Conservation (phyloP, 2,329 filamentous ascomycete species). For the Penicillium sp. region DNA sequence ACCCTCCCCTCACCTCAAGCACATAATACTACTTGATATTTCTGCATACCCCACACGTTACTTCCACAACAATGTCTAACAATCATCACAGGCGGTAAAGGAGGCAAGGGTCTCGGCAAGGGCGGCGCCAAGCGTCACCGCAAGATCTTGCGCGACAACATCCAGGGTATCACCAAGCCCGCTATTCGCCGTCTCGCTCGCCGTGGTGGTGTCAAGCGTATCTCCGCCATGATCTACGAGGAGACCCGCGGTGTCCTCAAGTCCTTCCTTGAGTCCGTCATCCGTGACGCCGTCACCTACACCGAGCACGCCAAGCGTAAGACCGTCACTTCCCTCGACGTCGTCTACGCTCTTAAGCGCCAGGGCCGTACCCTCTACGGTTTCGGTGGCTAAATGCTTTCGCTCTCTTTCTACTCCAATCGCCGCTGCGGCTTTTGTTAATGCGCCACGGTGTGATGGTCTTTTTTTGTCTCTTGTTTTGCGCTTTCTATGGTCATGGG, state of each 20-base stretch:
- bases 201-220: slow-evolving; percentile 99
- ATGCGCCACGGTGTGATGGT: slow-evolving; percentile 27
- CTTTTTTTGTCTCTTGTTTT: slow-evolving; percentile 2
- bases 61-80: slow-evolving; percentile 15
- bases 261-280: slow-evolving; percentile 80
- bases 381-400: slow-evolving; percentile 73
- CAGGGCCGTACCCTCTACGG: slow-evolving; percentile 76
- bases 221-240: slow-evolving; percentile 91
- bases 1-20: not conserved
- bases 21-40: not conserved
- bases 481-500: not conserved
- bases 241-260: slow-evolving; percentile 81
- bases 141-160: slow-evolving; percentile 99
- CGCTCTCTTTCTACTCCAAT: not conserved
- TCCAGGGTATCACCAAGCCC: slow-evolving; percentile 98
- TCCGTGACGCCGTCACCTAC: slow-evolving; percentile 78
- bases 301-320: slow-evolving; percentile 79
- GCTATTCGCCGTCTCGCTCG: slow-evolving; percentile 97
- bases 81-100: slow-evolving; percentile 73
- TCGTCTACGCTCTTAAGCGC: slow-evolving; percentile 65
- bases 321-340: slow-evolving; percentile 59
- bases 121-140: slow-evolving; percentile 98
- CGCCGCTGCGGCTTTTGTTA: slow-evolving; percentile 5
- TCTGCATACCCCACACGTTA: not conserved
- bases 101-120: slow-evolving; percentile 97